Percentiles rank a stretch among this genome's conserved stretches.
These are phyloP conservation scores for Macadamia tetraphylla DNA, from an alignment of 164 flowering plant species.

Conservation along the genomic window DNA sequence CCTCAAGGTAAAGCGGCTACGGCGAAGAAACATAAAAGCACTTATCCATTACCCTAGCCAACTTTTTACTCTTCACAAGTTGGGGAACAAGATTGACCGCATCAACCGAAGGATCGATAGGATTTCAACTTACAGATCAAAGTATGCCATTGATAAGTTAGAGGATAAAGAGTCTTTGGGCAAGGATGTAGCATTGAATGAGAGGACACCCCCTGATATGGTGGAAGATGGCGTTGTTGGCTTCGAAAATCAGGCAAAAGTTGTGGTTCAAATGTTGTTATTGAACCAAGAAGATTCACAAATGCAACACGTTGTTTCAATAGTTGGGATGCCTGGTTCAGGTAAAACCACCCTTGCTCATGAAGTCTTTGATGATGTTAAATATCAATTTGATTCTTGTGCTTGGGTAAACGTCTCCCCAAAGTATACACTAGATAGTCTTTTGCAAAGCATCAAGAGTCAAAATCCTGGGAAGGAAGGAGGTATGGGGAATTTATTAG, in stretches of 20 bases:
- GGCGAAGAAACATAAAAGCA: background rate
- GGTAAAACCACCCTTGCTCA: background rate
- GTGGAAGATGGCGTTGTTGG: background rate
- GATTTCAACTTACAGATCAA: too few relatives aligned
- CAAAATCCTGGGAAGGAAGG: background rate
- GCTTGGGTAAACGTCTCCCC: background rate
- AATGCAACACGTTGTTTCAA: background rate
- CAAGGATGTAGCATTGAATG: too few relatives aligned
- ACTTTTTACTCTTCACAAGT: background rate
- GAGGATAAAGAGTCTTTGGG: too few relatives aligned
- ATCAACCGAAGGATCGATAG: too few relatives aligned
- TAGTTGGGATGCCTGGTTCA: background rate
- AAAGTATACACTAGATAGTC: background rate
- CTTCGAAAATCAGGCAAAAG: too few relatives aligned
- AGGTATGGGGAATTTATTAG: background rate
- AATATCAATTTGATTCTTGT: background rate
- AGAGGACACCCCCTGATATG: background rate
- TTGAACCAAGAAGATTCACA: background rate
- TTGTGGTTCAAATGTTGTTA: background rate
- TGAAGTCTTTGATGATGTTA: background rate
- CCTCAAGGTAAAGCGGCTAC: background rate
- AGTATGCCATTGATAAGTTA: too few relatives aligned
- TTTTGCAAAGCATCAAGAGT: background rate
- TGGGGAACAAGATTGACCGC: background rate
- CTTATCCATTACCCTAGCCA: background rate